These are phyloP conservation scores for Allomyces macrogynus DNA, from an alignment of 192 early-diverging fungal genomes.

Conservation along the genomic window DNA sequence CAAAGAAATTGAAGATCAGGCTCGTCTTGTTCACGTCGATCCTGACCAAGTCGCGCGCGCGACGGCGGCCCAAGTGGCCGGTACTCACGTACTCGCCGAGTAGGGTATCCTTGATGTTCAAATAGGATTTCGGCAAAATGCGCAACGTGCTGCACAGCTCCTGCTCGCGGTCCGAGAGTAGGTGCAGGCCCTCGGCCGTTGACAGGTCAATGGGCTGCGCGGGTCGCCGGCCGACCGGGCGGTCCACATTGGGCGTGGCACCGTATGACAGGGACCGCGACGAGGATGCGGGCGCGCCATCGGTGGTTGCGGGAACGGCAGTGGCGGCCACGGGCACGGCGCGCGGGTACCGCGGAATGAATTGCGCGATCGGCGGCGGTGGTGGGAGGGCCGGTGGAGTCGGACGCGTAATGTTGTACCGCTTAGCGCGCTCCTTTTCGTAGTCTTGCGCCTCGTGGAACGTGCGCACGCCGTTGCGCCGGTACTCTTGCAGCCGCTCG, in stretches of 20 bases:
- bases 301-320: neutral
- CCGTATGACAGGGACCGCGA: neutral
- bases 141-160: constrained; percentile 61
- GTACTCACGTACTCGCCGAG: constrained; percentile 57
- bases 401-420: neutral
- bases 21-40: constrained; percentile 82
- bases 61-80: constrained; percentile 48
- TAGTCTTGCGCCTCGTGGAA: constrained; percentile 54
- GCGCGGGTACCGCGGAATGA: neutral
- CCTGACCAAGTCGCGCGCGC: constrained; percentile 67
- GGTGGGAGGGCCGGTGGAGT: no score
- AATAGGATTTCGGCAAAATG: constrained; percentile 70
- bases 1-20: constrained; percentile 81
- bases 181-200: constrained; percentile 63
- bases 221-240: constrained; percentile 3
- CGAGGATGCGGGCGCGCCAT: neutral
- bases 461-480: constrained; percentile 68
- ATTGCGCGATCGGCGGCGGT: no score
- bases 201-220: constrained; percentile 57
- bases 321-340: neutral
- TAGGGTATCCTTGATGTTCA: constrained; percentile 81
- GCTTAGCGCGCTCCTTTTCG: constrained; percentile 37
- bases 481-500: constrained; percentile 68
- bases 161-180: constrained; percentile 60
- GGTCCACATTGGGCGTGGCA: neutral